Evolutionary conservation across 2,329 filamentous ascomycete species (phyloP).

Genomic region (Berkeleyomyces basicola): DNA sequence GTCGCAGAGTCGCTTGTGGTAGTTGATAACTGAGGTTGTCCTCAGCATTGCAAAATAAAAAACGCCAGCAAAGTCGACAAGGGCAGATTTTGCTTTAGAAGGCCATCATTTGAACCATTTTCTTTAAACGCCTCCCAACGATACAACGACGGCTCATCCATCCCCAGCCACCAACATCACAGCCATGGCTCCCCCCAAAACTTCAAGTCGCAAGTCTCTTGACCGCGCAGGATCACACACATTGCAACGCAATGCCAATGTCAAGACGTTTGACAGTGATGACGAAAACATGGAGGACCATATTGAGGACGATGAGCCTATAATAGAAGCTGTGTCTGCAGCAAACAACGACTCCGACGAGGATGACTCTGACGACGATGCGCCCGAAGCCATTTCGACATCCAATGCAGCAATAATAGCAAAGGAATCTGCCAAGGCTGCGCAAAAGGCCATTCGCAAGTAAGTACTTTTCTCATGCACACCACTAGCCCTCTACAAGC

Average conservation of each 20-base stretch:
- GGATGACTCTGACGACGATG: conserved; percentile 33
- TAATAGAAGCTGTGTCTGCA: neutral
- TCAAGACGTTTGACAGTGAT: conserved; percentile 12
- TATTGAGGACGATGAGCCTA: neutral
- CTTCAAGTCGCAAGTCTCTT: conserved; percentile 13
- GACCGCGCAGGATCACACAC: neutral
- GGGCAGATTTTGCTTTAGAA: too few relatives aligned
- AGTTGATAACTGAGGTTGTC: too few relatives aligned
- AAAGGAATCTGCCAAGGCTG: conserved; percentile 29
- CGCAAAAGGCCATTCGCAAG: conserved; percentile 35
- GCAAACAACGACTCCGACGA: conserved; percentile 18
- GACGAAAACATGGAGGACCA: conserved; percentile 4
- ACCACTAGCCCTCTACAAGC: neutral
- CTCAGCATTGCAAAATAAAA: too few relatives aligned
- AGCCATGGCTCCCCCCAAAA: conserved; percentile 7
- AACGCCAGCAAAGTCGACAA: too few relatives aligned
- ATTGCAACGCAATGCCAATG: neutral
- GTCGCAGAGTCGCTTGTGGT: too few relatives aligned
- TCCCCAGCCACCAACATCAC: neutral
- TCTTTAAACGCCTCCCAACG: neutral
- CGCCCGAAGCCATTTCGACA: conserved; percentile 42
- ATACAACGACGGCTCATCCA: neutral
- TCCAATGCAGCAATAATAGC: conserved; percentile 29
- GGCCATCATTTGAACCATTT: too few relatives aligned
- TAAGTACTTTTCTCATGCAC: conserved; percentile 20